Percentiles rank a stretch among this genome's conserved stretches.
These are phyloP conservation scores for Leishmania guyanensis DNA, from an alignment of 208 protist species.

Conservation along the genomic window DNA sequence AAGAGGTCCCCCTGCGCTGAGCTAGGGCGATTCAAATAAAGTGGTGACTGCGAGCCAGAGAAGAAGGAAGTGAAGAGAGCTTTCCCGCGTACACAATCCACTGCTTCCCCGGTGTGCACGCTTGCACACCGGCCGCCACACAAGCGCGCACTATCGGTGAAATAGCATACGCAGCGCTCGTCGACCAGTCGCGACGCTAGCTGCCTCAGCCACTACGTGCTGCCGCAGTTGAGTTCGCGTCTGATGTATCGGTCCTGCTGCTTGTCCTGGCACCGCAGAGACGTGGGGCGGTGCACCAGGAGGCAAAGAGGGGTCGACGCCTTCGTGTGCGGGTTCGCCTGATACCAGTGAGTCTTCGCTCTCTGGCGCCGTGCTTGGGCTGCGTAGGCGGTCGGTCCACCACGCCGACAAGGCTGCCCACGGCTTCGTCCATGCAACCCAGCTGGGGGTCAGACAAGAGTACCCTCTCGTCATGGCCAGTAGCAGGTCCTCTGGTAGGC, in stretches of 20 bases:
- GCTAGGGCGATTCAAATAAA: not conserved
- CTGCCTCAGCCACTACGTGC: not conserved
- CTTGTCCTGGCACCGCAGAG: constrained; percentile 15
- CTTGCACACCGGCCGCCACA: not conserved
- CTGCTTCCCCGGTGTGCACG: not conserved
- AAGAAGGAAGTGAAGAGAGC: not conserved
- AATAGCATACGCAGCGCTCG: not conserved
- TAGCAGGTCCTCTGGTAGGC: constrained; percentile 45
- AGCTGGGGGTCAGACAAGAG: constrained; percentile 64
- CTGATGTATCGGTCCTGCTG: constrained; percentile 22
- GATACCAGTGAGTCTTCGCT: not conserved
- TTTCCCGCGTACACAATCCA: not conserved
- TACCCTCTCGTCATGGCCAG: constrained; percentile 52
- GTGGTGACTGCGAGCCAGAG: not conserved
- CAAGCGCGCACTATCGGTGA: not conserved
- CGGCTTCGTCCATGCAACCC: constrained; percentile 81
- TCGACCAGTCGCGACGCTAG: not conserved
- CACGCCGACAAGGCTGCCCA: constrained; percentile 60
- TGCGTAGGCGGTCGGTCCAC: constrained; percentile 30
- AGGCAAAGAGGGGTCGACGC: not conserved
- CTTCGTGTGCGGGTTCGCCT: not conserved
- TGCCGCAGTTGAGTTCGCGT: constrained; percentile 17
- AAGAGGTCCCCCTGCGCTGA: not conserved
- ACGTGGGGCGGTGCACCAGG: not conserved
- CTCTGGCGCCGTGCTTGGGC: not conserved